A percentile compares a stretch with the other conserved stretches of the same genome.
Evolutionary conservation across 768 basidiomycete genomes (phyloP).

Genomic region (Termitomyces sp.): DNA sequence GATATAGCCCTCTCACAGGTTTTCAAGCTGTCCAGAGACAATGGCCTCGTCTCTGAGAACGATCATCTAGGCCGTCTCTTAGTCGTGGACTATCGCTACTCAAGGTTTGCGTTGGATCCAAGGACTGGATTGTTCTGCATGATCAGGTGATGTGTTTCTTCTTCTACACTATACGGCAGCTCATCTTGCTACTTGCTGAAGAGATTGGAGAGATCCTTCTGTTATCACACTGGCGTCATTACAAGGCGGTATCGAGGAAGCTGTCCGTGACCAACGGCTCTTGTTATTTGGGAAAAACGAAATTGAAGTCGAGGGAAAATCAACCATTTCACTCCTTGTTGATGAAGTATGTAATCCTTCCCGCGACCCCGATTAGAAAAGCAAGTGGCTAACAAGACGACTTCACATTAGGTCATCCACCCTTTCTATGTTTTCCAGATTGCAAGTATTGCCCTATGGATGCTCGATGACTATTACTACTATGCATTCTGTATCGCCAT

Average conservation of each 20-base stretch:
- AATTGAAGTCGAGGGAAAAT: constrained; percentile 89
- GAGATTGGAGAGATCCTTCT: constrained; percentile 85
- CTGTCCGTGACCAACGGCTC: constrained; percentile 56
- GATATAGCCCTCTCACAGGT: constrained; percentile 3
- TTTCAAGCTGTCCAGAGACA: constrained; percentile 20
- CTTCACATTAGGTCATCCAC: constrained; percentile 64
- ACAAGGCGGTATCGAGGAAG: constrained; percentile 55
- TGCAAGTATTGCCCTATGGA: constrained; percentile 92
- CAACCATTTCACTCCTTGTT: constrained; percentile 67
- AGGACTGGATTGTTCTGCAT: constrained; percentile 77
- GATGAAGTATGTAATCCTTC: constrained; percentile 65
- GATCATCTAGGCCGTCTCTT: constrained; percentile 47
- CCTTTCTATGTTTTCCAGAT: constrained; percentile 99
- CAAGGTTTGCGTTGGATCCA: constrained; percentile 83
- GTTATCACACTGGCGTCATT: constrained; percentile 64
- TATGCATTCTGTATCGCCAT: constrained; percentile 96
- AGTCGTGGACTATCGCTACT: constrained; percentile 88
- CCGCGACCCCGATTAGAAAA: background rate
- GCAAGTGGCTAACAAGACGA: background rate
- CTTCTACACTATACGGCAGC: background rate
- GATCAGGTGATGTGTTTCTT: constrained; percentile 54
- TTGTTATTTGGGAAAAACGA: constrained; percentile 79
- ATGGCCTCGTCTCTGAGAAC: constrained; percentile 25
- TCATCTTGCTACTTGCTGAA: constrained; percentile 25
- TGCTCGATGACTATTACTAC: constrained; percentile 92